phyloP scores from a whole-genome alignment of 306 rosid species.

The Citrullus colocynthis region DNA sequence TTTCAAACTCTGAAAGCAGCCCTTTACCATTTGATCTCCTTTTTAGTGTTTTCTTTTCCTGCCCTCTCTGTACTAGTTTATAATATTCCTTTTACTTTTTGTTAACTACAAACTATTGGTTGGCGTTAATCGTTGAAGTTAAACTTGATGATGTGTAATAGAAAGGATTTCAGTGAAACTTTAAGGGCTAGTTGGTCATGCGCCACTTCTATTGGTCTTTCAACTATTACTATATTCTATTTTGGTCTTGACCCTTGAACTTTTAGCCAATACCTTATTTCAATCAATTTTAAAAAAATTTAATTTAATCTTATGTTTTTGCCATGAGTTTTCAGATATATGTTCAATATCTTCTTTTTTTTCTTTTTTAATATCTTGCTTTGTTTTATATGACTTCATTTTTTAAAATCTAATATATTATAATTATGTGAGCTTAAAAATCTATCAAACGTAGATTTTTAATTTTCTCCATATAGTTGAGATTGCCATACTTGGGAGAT shows the following conservation, averaged over 20 bases:
- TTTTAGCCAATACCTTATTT: not conserved
- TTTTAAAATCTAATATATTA: too few species aligned
- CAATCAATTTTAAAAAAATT: not conserved
- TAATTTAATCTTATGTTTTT: too few species aligned
- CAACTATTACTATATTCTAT: not conserved
- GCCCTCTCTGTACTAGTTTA: not conserved
- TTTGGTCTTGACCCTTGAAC: not conserved
- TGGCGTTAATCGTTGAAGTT: not conserved
- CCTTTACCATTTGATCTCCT: slow-evolving; percentile 3
- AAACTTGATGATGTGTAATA: not conserved
- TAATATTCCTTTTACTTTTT: slow-evolving; percentile 3
- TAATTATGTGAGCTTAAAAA: too few species aligned
- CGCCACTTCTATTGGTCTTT: not conserved
- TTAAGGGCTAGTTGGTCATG: not conserved
- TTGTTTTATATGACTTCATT: not conserved
- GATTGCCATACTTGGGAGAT: not conserved
- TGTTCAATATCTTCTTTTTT: too few species aligned
- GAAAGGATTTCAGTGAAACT: not conserved
- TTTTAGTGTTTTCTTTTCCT: not conserved
- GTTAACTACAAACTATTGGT: not conserved
- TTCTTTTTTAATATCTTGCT: too few species aligned
- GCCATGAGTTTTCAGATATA: too few species aligned
- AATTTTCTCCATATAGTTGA: too few species aligned
- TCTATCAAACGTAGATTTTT: too few species aligned
- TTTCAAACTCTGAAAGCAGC: not conserved